Conservation (phyloP, 768 basidiomycete species). For the Sporobolomyces phaffii region DNA sequence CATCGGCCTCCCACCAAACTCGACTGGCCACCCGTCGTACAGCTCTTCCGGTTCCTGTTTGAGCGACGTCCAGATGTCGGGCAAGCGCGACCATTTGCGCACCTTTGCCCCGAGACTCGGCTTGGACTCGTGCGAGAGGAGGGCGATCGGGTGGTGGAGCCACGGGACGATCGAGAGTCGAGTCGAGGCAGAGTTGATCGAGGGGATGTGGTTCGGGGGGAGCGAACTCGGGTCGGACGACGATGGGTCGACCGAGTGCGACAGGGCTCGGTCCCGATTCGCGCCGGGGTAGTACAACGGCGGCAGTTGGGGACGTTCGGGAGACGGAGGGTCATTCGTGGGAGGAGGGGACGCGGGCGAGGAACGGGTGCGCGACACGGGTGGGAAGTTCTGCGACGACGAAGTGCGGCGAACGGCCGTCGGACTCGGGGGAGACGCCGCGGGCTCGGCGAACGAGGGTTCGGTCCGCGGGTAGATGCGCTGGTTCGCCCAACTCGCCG, state of each 20-base stretch:
- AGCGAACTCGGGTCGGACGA: neutral
- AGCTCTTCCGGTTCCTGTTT: conserved; percentile 5
- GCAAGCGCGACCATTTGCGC: neutral
- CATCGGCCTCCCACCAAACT: conserved; percentile 25
- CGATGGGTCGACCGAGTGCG: neutral
- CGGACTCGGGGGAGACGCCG: neutral
- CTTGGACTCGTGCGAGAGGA: neutral
- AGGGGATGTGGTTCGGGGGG: conserved; percentile 4
- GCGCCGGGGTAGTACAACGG: conserved; percentile 28
- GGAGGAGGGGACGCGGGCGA: neutral
- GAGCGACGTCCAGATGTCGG: neutral
- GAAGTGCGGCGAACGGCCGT: neutral
- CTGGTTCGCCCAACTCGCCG: conserved; percentile 7
- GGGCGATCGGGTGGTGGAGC: conserved; percentile 16
- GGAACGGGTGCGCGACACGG: neutral
- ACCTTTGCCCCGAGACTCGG: neutral
- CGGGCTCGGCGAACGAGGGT: neutral
- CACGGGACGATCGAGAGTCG: conserved; percentile 5
- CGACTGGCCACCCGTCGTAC: conserved; percentile 21
- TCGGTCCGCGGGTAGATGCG: conserved; percentile 25
- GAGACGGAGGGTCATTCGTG: neutral
- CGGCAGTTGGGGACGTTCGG: neutral
- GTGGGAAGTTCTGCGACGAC: neutral
- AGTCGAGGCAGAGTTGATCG: conserved; percentile 22
- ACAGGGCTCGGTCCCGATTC: neutral